Evolutionary conservation across 2,329 filamentous ascomycete genomes (phyloP), one percentile per base, ranked within the genome.

Genomic region (Tolypocladium amazonense): DNA sequence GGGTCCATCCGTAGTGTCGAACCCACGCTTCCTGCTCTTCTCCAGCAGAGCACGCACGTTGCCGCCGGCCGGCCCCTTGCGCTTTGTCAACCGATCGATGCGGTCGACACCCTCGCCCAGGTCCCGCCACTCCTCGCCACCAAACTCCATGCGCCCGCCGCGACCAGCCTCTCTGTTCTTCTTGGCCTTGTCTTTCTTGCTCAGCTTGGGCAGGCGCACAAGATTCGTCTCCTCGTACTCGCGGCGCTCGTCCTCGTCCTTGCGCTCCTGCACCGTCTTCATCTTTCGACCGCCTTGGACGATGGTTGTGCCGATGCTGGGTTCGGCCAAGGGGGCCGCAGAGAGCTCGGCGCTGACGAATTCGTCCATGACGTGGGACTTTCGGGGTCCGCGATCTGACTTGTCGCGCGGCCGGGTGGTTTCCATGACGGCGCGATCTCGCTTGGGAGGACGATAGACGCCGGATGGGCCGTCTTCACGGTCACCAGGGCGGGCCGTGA

Each of bases 211-310:
- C 67, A 99, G 78, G 66, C 94, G 89, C 20, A 90, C 85, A 69
- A 97, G 93, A 76, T 99, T 96, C 66, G 80, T 83, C 76, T 99
- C 94, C 78, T 99, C 94, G 76, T 97, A 99, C 56, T 89, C 84
- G 61, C 83, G 83, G 59, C 89, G 81, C 76, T 96, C 92, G 1
- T 83, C 83, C 72, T 97, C 92, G 47, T 85, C 84, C 63, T 85
- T 85, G 59, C 89, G 84, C 71, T 97, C 88, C 39, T 85, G 80
- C 18, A 86, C 83, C 6, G 89, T 90, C 79, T 92, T 94, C 68
- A 86, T 85, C 71, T 85, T 85, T 63, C 93, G 85, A 39, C 94
- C 94, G 56, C 89, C 87, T 56, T 86, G 80, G 5, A 88, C 80
- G 66, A 97, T 95, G 23, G 90, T 96, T 60, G 89, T 94, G 62